Evolutionary conservation across 306 rosid genomes (phyloP), one percentile per base, ranked within the genome.

Genomic region (Cicer pinnatifidum): DNA sequence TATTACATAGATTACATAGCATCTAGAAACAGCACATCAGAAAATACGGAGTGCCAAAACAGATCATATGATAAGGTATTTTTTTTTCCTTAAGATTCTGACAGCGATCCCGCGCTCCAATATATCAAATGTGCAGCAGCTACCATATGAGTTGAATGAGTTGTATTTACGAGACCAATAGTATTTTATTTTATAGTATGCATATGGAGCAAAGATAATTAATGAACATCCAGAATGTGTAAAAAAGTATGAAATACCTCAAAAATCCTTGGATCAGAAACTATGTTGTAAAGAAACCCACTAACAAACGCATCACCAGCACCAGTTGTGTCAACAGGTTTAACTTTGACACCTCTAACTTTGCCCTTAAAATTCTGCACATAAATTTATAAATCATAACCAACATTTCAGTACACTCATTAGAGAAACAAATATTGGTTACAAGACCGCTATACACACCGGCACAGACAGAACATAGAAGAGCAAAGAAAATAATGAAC

Each of bases 221-320:
- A 11, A 56, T 62, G 11, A 71, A 81, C 62, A 80, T 65, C 38
- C 72, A 48, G 53, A 35, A 23, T 15, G 77, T 9, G 45, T 41
- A 15, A 63, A 62, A 71, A 45, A 6, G 7, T 61, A n/a, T 72
- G 54, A 83, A 23, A 37, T 82, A 91, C 97, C 97, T 88, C 69
- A 20, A 88, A 41, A 60, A 88, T 75, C 54, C 59, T 82, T 37
- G 11, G 80, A 70, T 95, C 89, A 50, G 93, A 86, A 74, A 93
- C 97, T 56, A 95, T 15, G 79, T 84, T 75, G 81, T 77, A 66
- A 33, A 95, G 77, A 70, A 91, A 23, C 80, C 97, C 99, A 73
- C 97, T 78, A 39, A 95, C 99, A 67, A 95, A 95, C 38, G 99
- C 88, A 80, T 95, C 99, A 1, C 99, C 99, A 3, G 99, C 99